Evolutionary conservation across 1,139 yeast species (phyloP).

Genomic region (Pichia sp.): DNA sequence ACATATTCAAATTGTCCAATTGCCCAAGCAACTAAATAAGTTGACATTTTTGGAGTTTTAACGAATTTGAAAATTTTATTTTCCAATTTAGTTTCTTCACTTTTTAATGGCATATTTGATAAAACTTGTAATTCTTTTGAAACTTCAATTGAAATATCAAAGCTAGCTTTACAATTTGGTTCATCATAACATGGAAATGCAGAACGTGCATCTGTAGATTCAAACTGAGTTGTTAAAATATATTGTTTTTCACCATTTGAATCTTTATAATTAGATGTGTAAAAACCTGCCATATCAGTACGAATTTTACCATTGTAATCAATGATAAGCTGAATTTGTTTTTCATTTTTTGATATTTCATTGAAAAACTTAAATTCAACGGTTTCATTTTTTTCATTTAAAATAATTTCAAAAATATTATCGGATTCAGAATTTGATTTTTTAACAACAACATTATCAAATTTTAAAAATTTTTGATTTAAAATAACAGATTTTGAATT

Average conservation of each 20-base stretch:
- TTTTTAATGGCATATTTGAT: constrained; percentile 72
- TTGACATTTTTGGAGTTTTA: constrained; percentile 48
- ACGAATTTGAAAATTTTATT: constrained; percentile 30
- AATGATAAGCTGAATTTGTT: constrained; percentile 34
- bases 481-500: constrained; percentile 37
- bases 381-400: constrained; percentile 43
- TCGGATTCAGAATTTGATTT: constrained; percentile 17
- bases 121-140: constrained; percentile 57
- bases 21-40: constrained; percentile 55
- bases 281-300: constrained; percentile 80
- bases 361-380: constrained; percentile 50
- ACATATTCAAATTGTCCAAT: constrained; percentile 52
- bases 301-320: constrained; percentile 45
- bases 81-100: constrained; percentile 18
- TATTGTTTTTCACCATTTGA: constrained; percentile 45
- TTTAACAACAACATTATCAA: constrained; percentile 17
- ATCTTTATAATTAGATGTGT: constrained; percentile 59
- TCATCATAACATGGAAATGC: constrained; percentile 92
- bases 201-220: constrained; percentile 83
- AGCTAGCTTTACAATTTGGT: constrained; percentile 77
- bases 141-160: constrained; percentile 59
- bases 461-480: constrained; percentile 35
- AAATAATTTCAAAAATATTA: constrained; percentile 11
- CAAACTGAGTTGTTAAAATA: constrained; percentile 83
- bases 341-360: constrained; percentile 30